Percentiles rank a stretch among this genome's conserved stretches.
These are phyloP conservation scores for Tricholoma terreum DNA, from an alignment of 768 basidiomycete genomes.

Conservation along the genomic window DNA sequence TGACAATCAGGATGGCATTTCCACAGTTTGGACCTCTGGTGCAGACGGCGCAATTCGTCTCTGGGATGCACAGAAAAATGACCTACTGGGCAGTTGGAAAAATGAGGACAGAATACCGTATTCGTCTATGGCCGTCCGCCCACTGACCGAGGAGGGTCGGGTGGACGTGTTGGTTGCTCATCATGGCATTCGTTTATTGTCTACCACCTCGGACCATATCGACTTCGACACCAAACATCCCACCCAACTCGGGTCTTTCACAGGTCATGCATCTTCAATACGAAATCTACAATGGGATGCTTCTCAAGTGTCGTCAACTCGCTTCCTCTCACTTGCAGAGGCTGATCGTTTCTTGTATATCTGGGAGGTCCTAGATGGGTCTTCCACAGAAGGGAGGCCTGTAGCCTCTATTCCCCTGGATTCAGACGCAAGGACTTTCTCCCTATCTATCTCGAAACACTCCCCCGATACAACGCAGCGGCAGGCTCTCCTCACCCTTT, in stretches of 20 bases:
- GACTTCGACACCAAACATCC: slow-evolving; percentile 40
- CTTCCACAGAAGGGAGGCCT: slow-evolving; percentile 47
- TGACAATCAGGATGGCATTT: slow-evolving; percentile 25
- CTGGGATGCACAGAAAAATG: slow-evolving; percentile 54
- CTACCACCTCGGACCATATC: slow-evolving; percentile 23
- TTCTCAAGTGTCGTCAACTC: slow-evolving; percentile 35
- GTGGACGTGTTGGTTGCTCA: slow-evolving; percentile 55
- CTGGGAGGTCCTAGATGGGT: slow-evolving; percentile 50
- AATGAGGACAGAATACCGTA: slow-evolving; percentile 58
- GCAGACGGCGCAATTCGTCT: slow-evolving; percentile 54
- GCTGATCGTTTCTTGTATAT: slow-evolving; percentile 59
- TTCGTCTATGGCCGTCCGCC: slow-evolving; percentile 47
- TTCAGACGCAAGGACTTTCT: slow-evolving; percentile 53
- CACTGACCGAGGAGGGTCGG: slow-evolving; percentile 34
- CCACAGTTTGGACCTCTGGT: slow-evolving; percentile 53
- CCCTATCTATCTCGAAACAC: slow-evolving; percentile 29
- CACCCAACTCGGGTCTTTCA: slow-evolving; percentile 48
- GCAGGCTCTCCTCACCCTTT: slow-evolving; percentile 50
- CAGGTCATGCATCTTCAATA: slow-evolving; percentile 62
- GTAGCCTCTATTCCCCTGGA: slow-evolving; percentile 61
- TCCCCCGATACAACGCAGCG: slow-evolving; percentile 20
- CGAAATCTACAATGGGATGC: slow-evolving; percentile 51
- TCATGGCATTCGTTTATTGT: slow-evolving; percentile 55
- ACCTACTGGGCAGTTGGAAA: slow-evolving; percentile 50
- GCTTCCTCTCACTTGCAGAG: slow-evolving; percentile 61